Evolutionary conservation across 2,329 filamentous ascomycete species (phyloP).

Genomic region (Pseudonectria buxi): DNA sequence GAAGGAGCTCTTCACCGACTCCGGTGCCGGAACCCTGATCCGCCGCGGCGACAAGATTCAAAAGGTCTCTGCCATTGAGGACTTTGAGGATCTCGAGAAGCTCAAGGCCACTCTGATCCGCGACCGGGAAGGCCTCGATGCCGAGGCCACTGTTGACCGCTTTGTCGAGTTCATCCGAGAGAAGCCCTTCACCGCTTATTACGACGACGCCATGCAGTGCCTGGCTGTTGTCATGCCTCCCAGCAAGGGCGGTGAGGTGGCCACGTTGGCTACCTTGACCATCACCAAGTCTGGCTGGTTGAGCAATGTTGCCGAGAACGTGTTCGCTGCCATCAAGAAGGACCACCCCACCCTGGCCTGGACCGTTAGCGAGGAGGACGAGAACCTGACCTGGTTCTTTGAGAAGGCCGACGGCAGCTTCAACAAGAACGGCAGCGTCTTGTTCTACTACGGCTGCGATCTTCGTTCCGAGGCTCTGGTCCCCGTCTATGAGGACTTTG

Average conservation of each 20-base stretch:
- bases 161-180: slow-evolving; percentile 74
- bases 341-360: slow-evolving; percentile 86
- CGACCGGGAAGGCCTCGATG: slow-evolving; percentile 75
- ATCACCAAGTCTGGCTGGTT: slow-evolving; percentile 94
- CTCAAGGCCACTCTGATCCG: slow-evolving; percentile 77
- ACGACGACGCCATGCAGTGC: slow-evolving; percentile 88
- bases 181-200: slow-evolving; percentile 85
- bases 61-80: slow-evolving; percentile 60
- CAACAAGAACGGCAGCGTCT: slow-evolving; percentile 75
- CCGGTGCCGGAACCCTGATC: slow-evolving; percentile 87
- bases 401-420: slow-evolving; percentile 94
- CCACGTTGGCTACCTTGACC: slow-evolving; percentile 82
- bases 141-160: slow-evolving; percentile 74
- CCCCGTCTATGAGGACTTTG: slow-evolving; percentile 78
- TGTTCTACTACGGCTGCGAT: slow-evolving; percentile 94
- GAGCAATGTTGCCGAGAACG: slow-evolving; percentile 89
- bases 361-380: slow-evolving; percentile 94
- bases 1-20: slow-evolving; percentile 95
- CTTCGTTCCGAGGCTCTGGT: slow-evolving; percentile 68
- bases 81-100: slow-evolving; percentile 69
- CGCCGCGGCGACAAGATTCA: slow-evolving; percentile 85
- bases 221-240: slow-evolving; percentile 82
- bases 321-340: slow-evolving; percentile 89
- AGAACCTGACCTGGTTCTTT: slow-evolving; percentile 97
- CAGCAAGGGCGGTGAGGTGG: slow-evolving; percentile 56